A percentile compares a stretch with the other conserved stretches of the same genome.
Evolutionary conservation across 805 yeast species (phyloP).

Genomic region (Candida nemodendra): DNA sequence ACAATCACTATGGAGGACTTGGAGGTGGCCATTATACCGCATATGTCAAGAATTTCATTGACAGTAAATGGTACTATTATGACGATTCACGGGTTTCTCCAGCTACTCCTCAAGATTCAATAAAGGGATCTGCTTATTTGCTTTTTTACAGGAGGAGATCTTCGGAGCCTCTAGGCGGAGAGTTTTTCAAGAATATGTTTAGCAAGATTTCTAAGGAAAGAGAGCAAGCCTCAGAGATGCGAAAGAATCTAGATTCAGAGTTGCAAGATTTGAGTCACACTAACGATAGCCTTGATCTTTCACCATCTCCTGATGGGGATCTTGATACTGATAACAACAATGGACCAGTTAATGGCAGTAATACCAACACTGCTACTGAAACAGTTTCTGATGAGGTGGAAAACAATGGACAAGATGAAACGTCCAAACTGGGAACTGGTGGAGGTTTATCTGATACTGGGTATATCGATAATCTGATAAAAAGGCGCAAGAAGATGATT

Average conservation of each 20-base stretch:
- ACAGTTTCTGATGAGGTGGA: constrained; percentile 11
- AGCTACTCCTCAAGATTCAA: constrained; percentile 56
- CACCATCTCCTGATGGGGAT: constrained; percentile 5
- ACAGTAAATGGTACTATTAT: constrained; percentile 81
- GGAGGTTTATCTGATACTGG: constrained; percentile 3
- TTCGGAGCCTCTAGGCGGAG: constrained; percentile 45
- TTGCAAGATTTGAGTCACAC: constrained; percentile 1
- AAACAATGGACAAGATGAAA: constrained; percentile 5
- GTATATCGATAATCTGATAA: constrained; percentile 13
- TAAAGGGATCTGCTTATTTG: constrained; percentile 81
- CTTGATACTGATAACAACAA: constrained; percentile 1
- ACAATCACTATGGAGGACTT: constrained; percentile 92
- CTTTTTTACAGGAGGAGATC: constrained; percentile 72
- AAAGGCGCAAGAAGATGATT: constrained; percentile 25
- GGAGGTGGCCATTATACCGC: constrained; percentile 99
- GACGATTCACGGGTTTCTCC: constrained; percentile 78
- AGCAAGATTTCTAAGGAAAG: constrained; percentile 34
- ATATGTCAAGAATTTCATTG: constrained; percentile 74
- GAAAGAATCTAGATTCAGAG: background rate
- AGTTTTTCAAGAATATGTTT: constrained; percentile 40
- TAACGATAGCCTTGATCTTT: constrained; percentile 6
- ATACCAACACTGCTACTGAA: constrained; percentile 7
- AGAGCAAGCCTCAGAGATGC: constrained; percentile 5
- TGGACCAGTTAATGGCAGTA: constrained; percentile 2
- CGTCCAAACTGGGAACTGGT: constrained; percentile 2